These are phyloP conservation scores for Pilasporangium apinafurcum DNA, from an alignment of 352 stramenopile genomes.

Conservation along the genomic window DNA sequence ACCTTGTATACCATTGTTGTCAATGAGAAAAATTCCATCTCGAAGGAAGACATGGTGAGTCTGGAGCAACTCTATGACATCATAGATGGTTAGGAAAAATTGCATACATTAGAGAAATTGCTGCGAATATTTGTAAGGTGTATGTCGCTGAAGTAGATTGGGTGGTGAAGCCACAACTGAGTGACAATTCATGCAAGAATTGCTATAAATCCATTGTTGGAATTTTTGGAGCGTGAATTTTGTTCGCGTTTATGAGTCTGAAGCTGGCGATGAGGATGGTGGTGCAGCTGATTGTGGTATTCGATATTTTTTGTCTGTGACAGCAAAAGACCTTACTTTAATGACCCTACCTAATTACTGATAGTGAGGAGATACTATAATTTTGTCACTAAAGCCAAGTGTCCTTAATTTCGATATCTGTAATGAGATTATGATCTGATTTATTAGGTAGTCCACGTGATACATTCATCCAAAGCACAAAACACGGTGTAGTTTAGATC, in stretches of 20 bases:
- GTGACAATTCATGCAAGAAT: too few species aligned
- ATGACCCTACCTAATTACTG: not conserved
- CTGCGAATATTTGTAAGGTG: too few species aligned
- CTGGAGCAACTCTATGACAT: constrained; percentile 27
- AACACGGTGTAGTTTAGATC: not conserved
- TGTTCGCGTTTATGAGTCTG: too few species aligned
- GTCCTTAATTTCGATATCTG: too few species aligned
- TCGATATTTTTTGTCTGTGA: too few species aligned
- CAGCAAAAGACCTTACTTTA: not conserved
- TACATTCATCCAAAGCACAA: too few species aligned
- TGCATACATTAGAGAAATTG: not conserved
- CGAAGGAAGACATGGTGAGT: constrained; percentile 20
- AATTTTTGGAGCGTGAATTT: too few species aligned
- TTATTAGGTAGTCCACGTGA: constrained; percentile 17
- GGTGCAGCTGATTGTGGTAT: too few species aligned
- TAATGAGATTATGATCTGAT: constrained; percentile 19
- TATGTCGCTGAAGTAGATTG: too few species aligned
- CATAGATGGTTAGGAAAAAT: not conserved
- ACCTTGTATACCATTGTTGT: constrained; percentile 50
- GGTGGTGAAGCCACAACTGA: too few species aligned
- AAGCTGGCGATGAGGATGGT: too few species aligned
- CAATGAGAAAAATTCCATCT: constrained; percentile 26
- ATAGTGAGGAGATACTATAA: not conserved
- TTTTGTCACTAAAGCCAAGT: not conserved
- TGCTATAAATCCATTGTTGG: too few species aligned